Base-by-base conservation (phyloP, 2,329 filamentous ascomycete genomes). In the Pestalotiopsis sp. region DNA sequence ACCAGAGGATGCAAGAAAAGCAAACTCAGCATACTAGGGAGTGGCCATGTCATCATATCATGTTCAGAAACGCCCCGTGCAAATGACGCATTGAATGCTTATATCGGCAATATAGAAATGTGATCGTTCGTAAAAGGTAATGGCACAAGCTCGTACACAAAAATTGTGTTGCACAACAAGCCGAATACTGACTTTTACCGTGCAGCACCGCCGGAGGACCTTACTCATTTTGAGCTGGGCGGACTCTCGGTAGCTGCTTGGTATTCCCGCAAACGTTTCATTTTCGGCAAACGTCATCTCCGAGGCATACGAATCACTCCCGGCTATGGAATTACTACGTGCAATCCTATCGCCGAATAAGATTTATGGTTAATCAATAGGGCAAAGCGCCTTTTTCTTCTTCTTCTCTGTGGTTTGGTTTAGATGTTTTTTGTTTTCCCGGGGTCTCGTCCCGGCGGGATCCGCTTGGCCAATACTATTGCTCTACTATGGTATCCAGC, bases 201-300 rank as follows among this genome's bases (percentile, higher is more conserved):
- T 52, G 45, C 17, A 52, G 45, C 45, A 52, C 45, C 17, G 17
- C 36, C 27, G 36, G 59, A 20, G n/a, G 31, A 62, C 59, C 59
- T 36, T 62, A 39, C 59, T 62, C 14, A 39, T 62, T 52, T 62
- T 38, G 31, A 31, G 59, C 36, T 36, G 59, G 31, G 59, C 20
- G 27, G 27, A 36, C n/a, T 39, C 12, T 14, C 31, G 31, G 59
- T 62, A 41, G 59, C 31, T 62, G 59, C 31, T 62, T 62, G 31
- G 59, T 38, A 62, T 62, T 62, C 31, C 31, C 59, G 38, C 59
- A 62, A 62, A 36, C 59, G 59, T 62, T 62, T 39, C 59, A 62
- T 62, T 59, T 36, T 62, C 59, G 59, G 59, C 59, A 62, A 64
- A 20, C 52, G 17, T 64, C 63, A 66, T 58, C 63, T 66, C 63